phyloP scores from a whole-genome alignment of 1,284 basidiomycete genomes.

The Apiotrichum siamense region DNA sequence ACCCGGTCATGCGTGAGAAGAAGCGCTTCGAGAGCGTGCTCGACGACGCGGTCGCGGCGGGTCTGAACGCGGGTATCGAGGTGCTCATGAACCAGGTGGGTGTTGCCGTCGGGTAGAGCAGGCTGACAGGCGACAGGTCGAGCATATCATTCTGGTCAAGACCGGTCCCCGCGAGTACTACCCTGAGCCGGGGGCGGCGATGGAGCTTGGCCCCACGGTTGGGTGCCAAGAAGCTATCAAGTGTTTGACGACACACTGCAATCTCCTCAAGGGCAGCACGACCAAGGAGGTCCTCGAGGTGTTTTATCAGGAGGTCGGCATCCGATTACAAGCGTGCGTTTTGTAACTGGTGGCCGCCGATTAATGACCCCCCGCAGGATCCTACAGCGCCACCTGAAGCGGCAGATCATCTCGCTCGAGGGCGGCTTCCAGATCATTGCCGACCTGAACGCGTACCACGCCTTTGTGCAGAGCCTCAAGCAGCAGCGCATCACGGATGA shows the following conservation, averaged over 20 bases:
- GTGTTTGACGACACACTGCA: conserved; percentile 83
- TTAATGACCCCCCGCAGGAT: conserved; percentile 54
- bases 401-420: conserved; percentile 86
- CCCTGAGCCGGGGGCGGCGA: conserved; percentile 65
- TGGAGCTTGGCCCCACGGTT: conserved; percentile 75
- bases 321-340: conserved; percentile 76
- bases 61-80: conserved; percentile 90
- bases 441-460: conserved; percentile 87
- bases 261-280: conserved; percentile 82
- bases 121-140: conserved; percentile 58
- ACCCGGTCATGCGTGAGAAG: conserved; percentile 89
- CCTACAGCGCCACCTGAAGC: conserved; percentile 91
- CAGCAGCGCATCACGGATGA: conserved; percentile 64
- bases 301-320: conserved; percentile 94
- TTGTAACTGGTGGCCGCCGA: not conserved
- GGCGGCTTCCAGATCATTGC: conserved; percentile 96
- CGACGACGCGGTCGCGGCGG: conserved; percentile 87
- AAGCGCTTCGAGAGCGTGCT: conserved; percentile 86
- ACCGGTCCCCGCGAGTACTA: conserved; percentile 86
- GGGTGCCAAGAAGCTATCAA: conserved; percentile 81
- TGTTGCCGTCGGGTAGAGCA: not conserved
- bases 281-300: conserved; percentile 95
- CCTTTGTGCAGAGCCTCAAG: conserved; percentile 76
- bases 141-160: conserved; percentile 78
- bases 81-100: conserved; percentile 87